These are phyloP conservation scores for Clitocybe nebularis DNA, from an alignment of 1,284 basidiomycete species.

Conservation along the genomic window DNA sequence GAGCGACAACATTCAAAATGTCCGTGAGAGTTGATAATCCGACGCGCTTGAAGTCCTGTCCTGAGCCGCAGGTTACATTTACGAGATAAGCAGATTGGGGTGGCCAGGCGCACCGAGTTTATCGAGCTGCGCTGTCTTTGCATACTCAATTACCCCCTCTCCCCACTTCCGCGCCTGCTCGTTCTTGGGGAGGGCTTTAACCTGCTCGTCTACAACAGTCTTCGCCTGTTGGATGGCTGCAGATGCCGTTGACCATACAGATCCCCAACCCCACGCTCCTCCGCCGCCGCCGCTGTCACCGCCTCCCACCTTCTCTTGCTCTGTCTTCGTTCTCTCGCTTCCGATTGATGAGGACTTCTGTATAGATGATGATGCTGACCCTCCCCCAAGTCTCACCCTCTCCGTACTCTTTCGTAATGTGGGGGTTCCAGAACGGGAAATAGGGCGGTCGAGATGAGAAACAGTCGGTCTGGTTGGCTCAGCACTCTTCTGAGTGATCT, in stretches of 20 bases:
- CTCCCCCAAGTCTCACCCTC: conserved; percentile 62
- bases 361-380: conserved; percentile 34
- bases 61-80: no score
- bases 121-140: conserved; percentile 78
- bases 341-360: conserved; percentile 35
- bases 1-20: conserved; percentile 93
- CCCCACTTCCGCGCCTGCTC: conserved; percentile 81
- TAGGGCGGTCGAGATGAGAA: conserved; percentile 52
- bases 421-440: conserved; percentile 67
- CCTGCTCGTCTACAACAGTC: conserved; percentile 87
- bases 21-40: conserved; percentile 87
- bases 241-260: conserved; percentile 84
- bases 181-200: conserved; percentile 76
- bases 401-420: conserved; percentile 74
- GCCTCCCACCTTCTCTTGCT: conserved; percentile 15
- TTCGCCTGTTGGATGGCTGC: conserved; percentile 85
- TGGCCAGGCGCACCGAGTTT: conserved; percentile 69
- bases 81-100: no score
- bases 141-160: conserved; percentile 59
- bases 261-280: conserved; percentile 73
- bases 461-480: conserved; percentile 63
- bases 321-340: conserved; percentile 22
- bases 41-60: conserved; percentile 82
- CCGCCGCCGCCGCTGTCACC: conserved; percentile 18
- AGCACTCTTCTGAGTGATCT: conserved; percentile 86